Base-by-base conservation (phyloP, 2,329 filamentous ascomycete genomes). In the Talaromyces sp. region DNA sequence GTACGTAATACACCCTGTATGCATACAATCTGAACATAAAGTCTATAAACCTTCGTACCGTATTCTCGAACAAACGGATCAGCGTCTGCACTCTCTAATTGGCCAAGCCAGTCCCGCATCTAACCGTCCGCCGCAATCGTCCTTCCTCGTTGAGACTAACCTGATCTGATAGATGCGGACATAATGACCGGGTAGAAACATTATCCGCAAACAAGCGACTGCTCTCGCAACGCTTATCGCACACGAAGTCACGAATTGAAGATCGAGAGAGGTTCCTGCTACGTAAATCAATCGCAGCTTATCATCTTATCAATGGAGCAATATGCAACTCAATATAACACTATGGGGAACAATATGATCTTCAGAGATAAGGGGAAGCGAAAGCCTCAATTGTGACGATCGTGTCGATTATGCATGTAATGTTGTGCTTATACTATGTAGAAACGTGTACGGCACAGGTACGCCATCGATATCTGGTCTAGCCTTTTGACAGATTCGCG, bases 61-160 rank as follows among this genome's bases (percentile, higher is more conserved):
- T 56, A 56, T 37, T 56, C 52, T 56, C 31, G 52, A 56, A 56
- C 52, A 37, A 56, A 56, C 50, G 33, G 50, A 56, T 56, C 50
- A 35, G 10, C 8, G n/a, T 9, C 3, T 37, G 35, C 10, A 3
- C 19, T 13, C 4, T 14, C 31, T 54, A 11, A 54, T 54, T 54
- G 50, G 50, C 50, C 14, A 19, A n/a, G 11, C 19, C n/a, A 54
- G 52, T 3, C n/a, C 52, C 52, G 52, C 52, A 37, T 24, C 31
- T 56, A 56, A 39, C 52, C 52, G 52, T 35, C 27, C 19, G 27
- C 27, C 31, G 27, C 27, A 54, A 54, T 33, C 50, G 50, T 39
- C 52, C 52, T 56, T 56, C 52, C 52, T 56, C 37, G 52, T 39
- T 56, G 33, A 56, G 52, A 24, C 52, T 56, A 56, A 39, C 10